Evolutionary conservation across 2,329 filamentous ascomycete species (phyloP), one percentile per base, ranked within the genome.

Genomic region (Drechslerella coelobrocha): DNA sequence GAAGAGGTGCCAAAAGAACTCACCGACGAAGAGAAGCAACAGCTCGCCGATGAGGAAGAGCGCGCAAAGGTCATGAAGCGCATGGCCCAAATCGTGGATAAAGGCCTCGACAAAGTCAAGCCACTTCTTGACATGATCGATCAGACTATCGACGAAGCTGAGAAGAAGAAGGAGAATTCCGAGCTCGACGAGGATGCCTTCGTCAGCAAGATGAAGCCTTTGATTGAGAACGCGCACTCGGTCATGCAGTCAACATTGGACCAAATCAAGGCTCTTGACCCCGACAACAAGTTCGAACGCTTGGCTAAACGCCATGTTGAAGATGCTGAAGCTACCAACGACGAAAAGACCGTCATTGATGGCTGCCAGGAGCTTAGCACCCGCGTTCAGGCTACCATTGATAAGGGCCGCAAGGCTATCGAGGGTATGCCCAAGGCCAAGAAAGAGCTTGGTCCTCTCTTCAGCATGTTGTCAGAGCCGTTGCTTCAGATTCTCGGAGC

Each of bases 391-490:
- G 87, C 88, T 76, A 91, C 88, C 23, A 93, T 97, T 75, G 92
- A 97, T 77, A 88, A 89, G 73, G 89, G 90, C 24, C 94, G 92
- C 86, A 90, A 89, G 82, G 90, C 90, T 82, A 89, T 96, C 72
- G 87, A 89, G 77, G 89, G 90, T 77, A 94, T 96, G 90, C 92
- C 92, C 4, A 89, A 95, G 75, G 92, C 91, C 45, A 95, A 96
- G 88, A 93, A 96, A 84, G 88, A 93, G 82, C 84, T 96, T 71
- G 96, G 93, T 81, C 92, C 92, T 9, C 86, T 97, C 27, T 96
- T 92, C 91, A 86, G 83, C 27, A 82, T 96, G 52, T 82, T 94
- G 12, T 75, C 77, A 34, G 91, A 96, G 83, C 92, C 92, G 9
- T 82, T 96, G 21, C 91, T 92, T 84, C 92, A 97, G 84, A 96